A percentile compares a stretch with the other conserved stretches of the same genome.
Conservation (phyloP, 2,329 filamentous ascomycete genomes). For the Ilyonectria destructans region DNA sequence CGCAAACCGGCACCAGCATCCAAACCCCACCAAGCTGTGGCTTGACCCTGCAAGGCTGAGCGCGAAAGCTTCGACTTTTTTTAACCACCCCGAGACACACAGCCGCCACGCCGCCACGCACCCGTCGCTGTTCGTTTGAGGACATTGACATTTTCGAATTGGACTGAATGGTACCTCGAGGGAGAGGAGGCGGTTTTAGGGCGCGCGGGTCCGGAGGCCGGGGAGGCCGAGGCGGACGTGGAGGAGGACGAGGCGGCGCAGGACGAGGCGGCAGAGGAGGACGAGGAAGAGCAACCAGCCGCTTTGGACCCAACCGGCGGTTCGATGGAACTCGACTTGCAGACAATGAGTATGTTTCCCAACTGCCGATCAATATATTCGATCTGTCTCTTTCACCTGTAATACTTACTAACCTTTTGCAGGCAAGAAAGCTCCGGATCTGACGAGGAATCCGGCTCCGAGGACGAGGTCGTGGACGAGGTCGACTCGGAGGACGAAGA, state of each 20-base stretch:
- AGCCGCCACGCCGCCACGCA: slow-evolving; percentile 1
- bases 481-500: slow-evolving; percentile 62
- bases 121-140: neutral
- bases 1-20: slow-evolving; percentile 32
- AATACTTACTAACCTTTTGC: slow-evolving; percentile 19
- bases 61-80: slow-evolving; percentile 52
- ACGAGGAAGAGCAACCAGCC: slow-evolving; percentile 54
- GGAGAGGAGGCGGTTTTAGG: slow-evolving; percentile 54
- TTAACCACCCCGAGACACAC: slow-evolving; percentile 26
- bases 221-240: slow-evolving; percentile 45
- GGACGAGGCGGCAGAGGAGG: slow-evolving; percentile 51
- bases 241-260: slow-evolving; percentile 45
- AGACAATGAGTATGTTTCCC: slow-evolving; percentile 56
- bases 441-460: slow-evolving; percentile 49
- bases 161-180: slow-evolving; percentile 56
- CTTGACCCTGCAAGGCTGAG: slow-evolving; percentile 57
- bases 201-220: slow-evolving; percentile 51
- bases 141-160: neutral
- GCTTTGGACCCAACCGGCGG: slow-evolving; percentile 56
- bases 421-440: slow-evolving; percentile 48
- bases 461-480: slow-evolving; percentile 58
- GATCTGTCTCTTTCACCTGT: neutral
- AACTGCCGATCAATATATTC: rapidly evolving
- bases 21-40: slow-evolving; percentile 54
- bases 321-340: slow-evolving; percentile 57